Evolutionary conservation across 805 yeast species (phyloP).

Genomic region (Wickerhamomyces chambardii): DNA sequence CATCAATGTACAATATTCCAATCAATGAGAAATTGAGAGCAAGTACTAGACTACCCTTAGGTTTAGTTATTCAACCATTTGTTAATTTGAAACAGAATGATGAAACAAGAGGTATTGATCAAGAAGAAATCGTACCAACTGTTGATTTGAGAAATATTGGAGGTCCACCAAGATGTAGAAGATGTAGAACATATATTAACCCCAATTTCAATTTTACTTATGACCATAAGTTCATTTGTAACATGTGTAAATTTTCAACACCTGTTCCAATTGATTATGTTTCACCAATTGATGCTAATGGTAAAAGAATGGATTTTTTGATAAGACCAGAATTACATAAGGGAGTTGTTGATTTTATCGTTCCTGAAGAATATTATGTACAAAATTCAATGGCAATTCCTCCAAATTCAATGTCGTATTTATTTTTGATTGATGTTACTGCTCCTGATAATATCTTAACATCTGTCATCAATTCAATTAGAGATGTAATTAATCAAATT

Average conservation of each 20-base stretch:
- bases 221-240: conserved; percentile 66
- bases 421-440: conserved; percentile 68
- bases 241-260: conserved; percentile 76
- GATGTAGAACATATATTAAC: conserved; percentile 88
- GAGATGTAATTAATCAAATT: conserved; percentile 36
- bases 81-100: too few relatives aligned
- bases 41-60: conserved; percentile 71
- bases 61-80: conserved; percentile 77
- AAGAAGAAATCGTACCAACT: conserved; percentile 50
- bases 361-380: conserved; percentile 63
- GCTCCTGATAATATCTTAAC: conserved; percentile 52
- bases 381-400: conserved; percentile 24
- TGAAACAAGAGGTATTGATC: too few relatives aligned
- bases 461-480: conserved; percentile 62
- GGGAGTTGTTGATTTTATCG: conserved; percentile 82
- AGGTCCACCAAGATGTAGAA: conserved; percentile 83
- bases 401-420: conserved; percentile 52
- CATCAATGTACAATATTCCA: conserved; percentile 81
- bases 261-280: conserved; percentile 58
- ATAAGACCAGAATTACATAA: conserved; percentile 67
- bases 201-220: conserved; percentile 64
- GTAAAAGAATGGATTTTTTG: conserved; percentile 53
- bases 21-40: conserved; percentile 58
- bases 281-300: conserved; percentile 51
- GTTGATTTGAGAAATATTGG: conserved; percentile 47